Conservation (phyloP, 2,329 filamentous ascomycete genomes). For the Thermoascus crustaceus region DNA sequence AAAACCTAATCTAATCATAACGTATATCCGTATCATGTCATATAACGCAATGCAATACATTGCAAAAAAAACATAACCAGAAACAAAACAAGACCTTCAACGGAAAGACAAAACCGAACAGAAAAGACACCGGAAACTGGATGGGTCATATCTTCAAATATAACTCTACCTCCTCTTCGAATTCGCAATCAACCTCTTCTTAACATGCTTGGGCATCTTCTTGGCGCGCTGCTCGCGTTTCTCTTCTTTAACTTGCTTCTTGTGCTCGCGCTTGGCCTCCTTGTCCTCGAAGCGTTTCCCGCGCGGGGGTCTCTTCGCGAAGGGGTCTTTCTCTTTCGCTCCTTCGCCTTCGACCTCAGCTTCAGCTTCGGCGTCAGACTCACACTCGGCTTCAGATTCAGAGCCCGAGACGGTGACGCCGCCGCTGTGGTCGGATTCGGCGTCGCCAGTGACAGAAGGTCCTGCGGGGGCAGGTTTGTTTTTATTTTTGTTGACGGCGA, state of each 20-base stretch:
- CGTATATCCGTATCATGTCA: too few species aligned
- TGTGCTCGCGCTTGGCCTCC: conserved; percentile 80
- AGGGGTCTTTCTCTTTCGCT: conserved; percentile 34
- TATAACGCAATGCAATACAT: too few species aligned
- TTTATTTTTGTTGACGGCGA: conserved; percentile 55
- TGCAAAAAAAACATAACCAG: too few species aligned
- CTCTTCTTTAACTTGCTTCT: conserved; percentile 85
- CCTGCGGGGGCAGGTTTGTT: conserved; percentile 28
- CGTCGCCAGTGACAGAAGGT: conserved; percentile 25
- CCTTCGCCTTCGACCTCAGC: conserved; percentile 39
- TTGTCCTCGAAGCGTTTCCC: conserved; percentile 88
- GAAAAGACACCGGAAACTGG: not conserved
- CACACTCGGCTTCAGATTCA: conserved; percentile 31
- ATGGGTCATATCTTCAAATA: not conserved
- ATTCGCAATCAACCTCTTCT: conserved; percentile 70
- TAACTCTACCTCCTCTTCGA: conserved; percentile 29
- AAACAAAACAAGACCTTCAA: too few species aligned
- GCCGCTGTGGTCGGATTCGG: conserved; percentile 29
- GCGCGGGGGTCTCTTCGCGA: conserved; percentile 61
- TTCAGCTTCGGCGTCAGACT: too few species aligned
- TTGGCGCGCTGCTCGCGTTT: conserved; percentile 88
- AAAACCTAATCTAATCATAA: too few species aligned
- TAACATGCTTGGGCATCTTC: conserved; percentile 93
- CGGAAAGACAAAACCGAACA: too few species aligned
- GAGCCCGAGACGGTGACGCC: conserved; percentile 29